Percentiles rank a stretch among this genome's conserved stretches.
These are phyloP conservation scores for Nakazawaea pomicola DNA, from an alignment of 805 yeast genomes.

Conservation along the genomic window DNA sequence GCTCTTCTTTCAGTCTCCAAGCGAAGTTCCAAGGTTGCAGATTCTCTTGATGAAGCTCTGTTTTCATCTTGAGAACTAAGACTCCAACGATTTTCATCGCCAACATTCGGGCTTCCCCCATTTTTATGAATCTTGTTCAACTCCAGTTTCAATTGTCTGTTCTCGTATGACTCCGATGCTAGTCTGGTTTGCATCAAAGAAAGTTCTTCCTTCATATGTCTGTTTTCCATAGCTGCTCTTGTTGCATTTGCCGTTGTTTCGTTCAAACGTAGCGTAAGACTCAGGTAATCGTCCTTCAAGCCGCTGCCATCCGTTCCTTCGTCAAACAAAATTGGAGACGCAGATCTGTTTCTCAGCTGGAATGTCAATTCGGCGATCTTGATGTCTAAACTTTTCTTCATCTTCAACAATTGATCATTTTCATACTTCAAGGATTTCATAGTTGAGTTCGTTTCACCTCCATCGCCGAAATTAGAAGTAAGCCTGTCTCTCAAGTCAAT, in stretches of 20 bases:
- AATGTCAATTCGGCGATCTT: conserved; percentile 27
- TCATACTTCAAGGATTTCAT: conserved; percentile 25
- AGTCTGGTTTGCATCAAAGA: conserved; percentile 56
- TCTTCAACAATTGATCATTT: conserved; percentile 27
- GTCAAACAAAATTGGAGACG: background rate
- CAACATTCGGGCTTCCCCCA: background rate
- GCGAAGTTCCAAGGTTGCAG: conserved; percentile 5
- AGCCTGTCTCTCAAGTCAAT: conserved; percentile 25
- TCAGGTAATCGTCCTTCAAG: conserved; percentile 38
- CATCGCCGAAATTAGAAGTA: conserved; percentile 21
- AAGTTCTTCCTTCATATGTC: conserved; percentile 46
- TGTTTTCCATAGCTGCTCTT: conserved; percentile 11
- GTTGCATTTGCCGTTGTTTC: conserved; percentile 28
- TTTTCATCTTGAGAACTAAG: background rate
- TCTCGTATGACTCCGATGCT: conserved; percentile 61
- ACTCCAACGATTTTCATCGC: background rate
- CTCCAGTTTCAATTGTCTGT: conserved; percentile 34
- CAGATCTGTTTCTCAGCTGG: conserved; percentile 20
- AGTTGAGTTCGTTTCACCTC: conserved; percentile 20
- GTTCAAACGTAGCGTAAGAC: conserved; percentile 44
- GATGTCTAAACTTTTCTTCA: conserved; percentile 26
- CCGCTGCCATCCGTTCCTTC: conserved; percentile 12
- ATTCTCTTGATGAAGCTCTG: conserved; percentile 3
- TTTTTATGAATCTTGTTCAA: conserved; percentile 24
- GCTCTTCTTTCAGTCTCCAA: conserved; percentile 24